A percentile compares a stretch with the other conserved stretches of the same genome.
Conservation (phyloP, 1,284 basidiomycete species). For the Uromyces viciae-fabae region DNA sequence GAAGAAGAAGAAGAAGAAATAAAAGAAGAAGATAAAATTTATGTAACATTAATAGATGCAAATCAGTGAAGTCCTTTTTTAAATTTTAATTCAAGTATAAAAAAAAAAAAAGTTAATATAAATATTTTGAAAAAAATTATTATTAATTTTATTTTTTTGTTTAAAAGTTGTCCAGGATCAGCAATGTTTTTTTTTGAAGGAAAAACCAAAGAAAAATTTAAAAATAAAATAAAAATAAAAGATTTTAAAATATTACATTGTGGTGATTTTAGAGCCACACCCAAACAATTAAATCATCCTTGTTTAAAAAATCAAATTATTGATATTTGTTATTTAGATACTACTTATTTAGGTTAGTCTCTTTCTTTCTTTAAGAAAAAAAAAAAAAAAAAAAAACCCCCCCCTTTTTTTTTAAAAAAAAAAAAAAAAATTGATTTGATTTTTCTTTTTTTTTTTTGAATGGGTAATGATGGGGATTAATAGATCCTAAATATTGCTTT, state of each 20-base stretch:
- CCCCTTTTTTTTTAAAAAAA: neutral
- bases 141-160: neutral
- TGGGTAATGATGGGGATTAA: neutral
- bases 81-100: no score
- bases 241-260: conserved; percentile 39
- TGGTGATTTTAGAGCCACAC: conserved; percentile 39
- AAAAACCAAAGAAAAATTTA: neutral
- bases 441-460: neutral
- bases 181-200: conserved; percentile 42
- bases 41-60: conserved; percentile 34
- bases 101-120: neutral
- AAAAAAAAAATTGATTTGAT: neutral
- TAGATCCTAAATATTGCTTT: conserved; percentile 45
- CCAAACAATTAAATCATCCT: conserved; percentile 16
- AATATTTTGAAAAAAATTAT: neutral
- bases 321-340: conserved; percentile 38
- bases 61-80: conserved; percentile 25
- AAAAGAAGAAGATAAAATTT: conserved; percentile 13
- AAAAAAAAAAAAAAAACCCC: neutral
- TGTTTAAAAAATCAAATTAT: conserved; percentile 17
- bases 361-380: neutral
- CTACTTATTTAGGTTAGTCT: conserved; percentile 39
- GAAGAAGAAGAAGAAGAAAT: neutral
- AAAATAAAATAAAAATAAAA: no score
- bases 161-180: conserved; percentile 43